Percentiles rank a stretch among this genome's conserved stretches.
Evolutionary conservation across 352 stramenopile genomes (phyloP).

Genomic region (Phytophthora multivora): DNA sequence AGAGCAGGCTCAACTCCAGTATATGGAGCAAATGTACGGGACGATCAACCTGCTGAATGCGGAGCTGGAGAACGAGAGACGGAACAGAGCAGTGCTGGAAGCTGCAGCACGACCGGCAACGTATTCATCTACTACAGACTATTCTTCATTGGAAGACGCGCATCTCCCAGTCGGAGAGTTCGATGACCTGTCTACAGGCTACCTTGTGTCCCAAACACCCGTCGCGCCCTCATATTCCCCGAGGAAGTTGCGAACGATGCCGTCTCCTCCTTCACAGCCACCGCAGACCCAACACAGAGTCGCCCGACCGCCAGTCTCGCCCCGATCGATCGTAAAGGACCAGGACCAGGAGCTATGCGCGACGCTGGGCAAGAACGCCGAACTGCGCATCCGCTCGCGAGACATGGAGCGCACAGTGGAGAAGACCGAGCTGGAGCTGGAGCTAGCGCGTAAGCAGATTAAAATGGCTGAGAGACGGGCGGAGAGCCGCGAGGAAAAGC

Average conservation of each 20-base stretch:
- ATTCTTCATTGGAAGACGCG: constrained; percentile 22
- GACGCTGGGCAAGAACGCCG: constrained; percentile 64
- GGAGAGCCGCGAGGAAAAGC: constrained; percentile 66
- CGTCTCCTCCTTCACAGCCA: constrained; percentile 12
- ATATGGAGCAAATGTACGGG: constrained; percentile 79
- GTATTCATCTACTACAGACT: constrained; percentile 33
- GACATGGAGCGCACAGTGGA: constrained; percentile 59
- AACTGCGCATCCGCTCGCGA: constrained; percentile 60
- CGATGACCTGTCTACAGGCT: constrained; percentile 12
- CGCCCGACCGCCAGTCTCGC: constrained; percentile 18
- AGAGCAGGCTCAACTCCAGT: constrained; percentile 51
- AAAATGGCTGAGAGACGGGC: constrained; percentile 61
- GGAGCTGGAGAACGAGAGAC: constrained; percentile 52
- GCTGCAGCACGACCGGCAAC: constrained; percentile 1
- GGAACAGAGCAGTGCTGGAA: constrained; percentile 24
- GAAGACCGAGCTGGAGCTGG: constrained; percentile 47
- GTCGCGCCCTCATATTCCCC: constrained; percentile 25
- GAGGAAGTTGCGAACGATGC: constrained; percentile 22
- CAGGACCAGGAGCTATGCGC: constrained; percentile 60
- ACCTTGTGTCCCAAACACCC: constrained; percentile 23
- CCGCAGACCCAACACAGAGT: constrained; percentile 12
- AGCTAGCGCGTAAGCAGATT: constrained; percentile 62
- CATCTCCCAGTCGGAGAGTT: constrained; percentile 17
- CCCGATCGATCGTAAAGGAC: constrained; percentile 32
- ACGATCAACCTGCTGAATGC: constrained; percentile 57